phyloP scores from a whole-genome alignment of 202 grass and related monocot genomes.

The Schoenoplectus tabernaemontani region DNA sequence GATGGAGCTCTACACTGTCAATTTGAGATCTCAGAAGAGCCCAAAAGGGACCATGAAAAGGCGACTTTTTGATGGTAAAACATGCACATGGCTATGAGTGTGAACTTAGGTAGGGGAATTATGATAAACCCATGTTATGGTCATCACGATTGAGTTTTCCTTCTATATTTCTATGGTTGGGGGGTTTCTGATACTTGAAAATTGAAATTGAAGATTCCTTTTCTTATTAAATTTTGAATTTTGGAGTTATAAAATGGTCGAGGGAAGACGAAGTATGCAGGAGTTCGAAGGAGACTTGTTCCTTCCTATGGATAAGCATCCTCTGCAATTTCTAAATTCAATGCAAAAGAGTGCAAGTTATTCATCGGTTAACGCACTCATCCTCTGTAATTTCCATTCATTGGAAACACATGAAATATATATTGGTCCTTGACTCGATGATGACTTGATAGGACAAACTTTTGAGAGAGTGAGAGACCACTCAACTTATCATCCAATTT shows the following conservation, averaged over 20 bases:
- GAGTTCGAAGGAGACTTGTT: background rate
- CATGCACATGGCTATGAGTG: conserved; percentile 11
- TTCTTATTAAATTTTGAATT: background rate
- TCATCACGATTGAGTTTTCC: conserved; percentile 2
- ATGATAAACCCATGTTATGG: conserved; percentile 17
- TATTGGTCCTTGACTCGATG: too few species aligned
- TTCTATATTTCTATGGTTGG: background rate
- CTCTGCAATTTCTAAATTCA: background rate
- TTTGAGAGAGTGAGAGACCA: too few species aligned
- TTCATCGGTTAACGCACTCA: background rate
- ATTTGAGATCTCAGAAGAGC: conserved; percentile 8
- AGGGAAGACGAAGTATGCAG: background rate
- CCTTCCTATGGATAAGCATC: background rate
- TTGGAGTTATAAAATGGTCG: background rate
- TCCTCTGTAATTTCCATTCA: background rate
- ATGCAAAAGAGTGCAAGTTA: background rate
- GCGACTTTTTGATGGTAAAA: conserved; percentile 8
- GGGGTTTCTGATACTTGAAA: background rate
- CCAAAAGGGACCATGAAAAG: background rate
- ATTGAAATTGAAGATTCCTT: background rate
- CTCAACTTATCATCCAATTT: too few species aligned
- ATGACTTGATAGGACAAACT: too few species aligned
- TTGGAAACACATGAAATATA: too few species aligned
- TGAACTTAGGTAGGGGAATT: conserved; percentile 3
- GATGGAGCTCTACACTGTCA: background rate